A percentile compares a stretch with the other conserved stretches of the same genome.
These are phyloP conservation scores for Hepatocystis sp. DNA, from an alignment of 169 alveolate genomes.

Conservation along the genomic window DNA sequence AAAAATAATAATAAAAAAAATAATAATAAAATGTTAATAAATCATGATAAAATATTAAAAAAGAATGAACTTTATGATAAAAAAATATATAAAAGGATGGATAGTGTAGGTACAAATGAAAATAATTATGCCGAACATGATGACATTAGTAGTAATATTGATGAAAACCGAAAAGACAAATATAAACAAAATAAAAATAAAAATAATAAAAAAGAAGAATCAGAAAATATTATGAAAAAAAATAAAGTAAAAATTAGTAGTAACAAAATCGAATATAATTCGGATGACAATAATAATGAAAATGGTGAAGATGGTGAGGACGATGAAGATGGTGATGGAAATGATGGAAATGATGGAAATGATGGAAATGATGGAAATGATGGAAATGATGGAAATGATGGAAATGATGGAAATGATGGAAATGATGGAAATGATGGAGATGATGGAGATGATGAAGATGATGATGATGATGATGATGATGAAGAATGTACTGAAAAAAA, in stretches of 20 bases:
- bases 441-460: background rate
- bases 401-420: background rate
- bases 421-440: background rate
- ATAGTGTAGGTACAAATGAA: conserved; percentile 5
- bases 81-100: background rate
- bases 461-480: background rate
- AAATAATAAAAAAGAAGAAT: conserved; percentile 1
- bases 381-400: too few relatives aligned
- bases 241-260: too few relatives aligned
- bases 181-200: too few relatives aligned
- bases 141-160: too few relatives aligned
- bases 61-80: background rate
- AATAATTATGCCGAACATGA: too few relatives aligned
- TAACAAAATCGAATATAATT: too few relatives aligned
- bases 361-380: background rate
- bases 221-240: too few relatives aligned
- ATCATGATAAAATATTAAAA: background rate
- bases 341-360: background rate
- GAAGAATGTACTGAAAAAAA: background rate
- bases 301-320: background rate
- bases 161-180: too few relatives aligned
- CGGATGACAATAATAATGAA: too few relatives aligned
- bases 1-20: background rate
- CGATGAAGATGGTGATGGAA: background rate
- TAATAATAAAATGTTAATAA: background rate